phyloP scores from a whole-genome alignment of 1,139 yeast genomes.

The Sugiyamaella pinicola region DNA sequence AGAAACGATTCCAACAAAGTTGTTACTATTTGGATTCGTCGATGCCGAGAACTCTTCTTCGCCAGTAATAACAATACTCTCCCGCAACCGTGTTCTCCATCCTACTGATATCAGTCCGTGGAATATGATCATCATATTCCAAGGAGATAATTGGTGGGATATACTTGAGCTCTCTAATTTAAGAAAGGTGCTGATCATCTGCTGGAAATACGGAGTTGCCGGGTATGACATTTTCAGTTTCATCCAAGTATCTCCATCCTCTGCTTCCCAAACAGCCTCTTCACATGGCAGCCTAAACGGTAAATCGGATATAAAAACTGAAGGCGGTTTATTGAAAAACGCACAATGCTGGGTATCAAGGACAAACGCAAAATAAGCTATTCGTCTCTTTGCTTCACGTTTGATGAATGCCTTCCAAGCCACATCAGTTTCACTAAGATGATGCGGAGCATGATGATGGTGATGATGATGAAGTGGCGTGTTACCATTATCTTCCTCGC shows the following conservation, averaged over 20 bases:
- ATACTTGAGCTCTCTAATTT: slow-evolving; percentile 26
- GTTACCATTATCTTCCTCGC: slow-evolving; percentile 17
- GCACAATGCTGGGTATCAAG: slow-evolving; percentile 35
- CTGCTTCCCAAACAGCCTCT: slow-evolving; percentile 35
- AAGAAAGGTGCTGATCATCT: slow-evolving; percentile 31
- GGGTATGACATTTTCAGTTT: slow-evolving; percentile 21
- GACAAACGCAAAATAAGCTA: slow-evolving; percentile 36
- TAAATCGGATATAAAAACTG: slow-evolving; percentile 35
- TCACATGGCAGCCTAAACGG: slow-evolving; percentile 34
- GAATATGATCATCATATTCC: slow-evolving; percentile 36
- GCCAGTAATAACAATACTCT: slow-evolving; percentile 28
- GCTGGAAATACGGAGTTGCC: slow-evolving; percentile 32
- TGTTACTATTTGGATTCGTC: slow-evolving; percentile 15
- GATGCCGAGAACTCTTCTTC: slow-evolving; percentile 14
- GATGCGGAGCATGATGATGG: neutral
- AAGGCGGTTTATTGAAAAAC: slow-evolving; percentile 35
- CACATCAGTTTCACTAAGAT: slow-evolving; percentile 20
- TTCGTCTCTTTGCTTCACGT: slow-evolving; percentile 32
- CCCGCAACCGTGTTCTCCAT: slow-evolving; percentile 33
- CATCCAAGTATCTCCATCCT: slow-evolving; percentile 30
- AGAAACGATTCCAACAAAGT: slow-evolving; percentile 31
- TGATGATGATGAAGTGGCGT: neutral
- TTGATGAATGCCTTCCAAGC: slow-evolving; percentile 34
- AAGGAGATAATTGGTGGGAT: slow-evolving; percentile 32
- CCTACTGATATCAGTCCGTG: slow-evolving; percentile 36